phyloP scores from a whole-genome alignment of 768 basidiomycete species.

The Russula foetens region DNA sequence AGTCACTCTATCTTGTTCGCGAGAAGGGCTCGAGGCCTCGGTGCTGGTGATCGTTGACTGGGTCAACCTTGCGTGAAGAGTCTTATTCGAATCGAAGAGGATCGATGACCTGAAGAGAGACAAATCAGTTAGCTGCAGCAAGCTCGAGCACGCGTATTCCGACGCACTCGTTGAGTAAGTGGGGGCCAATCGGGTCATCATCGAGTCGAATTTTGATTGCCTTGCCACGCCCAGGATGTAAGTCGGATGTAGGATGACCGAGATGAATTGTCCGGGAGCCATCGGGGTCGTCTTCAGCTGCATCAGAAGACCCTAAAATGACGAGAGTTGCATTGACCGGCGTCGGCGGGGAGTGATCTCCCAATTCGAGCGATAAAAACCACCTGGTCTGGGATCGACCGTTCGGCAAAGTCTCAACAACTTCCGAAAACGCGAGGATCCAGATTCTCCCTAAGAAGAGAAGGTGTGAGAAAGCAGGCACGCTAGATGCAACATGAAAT shows the following conservation, averaged over 20 bases:
- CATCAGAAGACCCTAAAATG: background rate
- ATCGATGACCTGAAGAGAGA: conserved; percentile 21
- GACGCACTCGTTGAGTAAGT: conserved; percentile 46
- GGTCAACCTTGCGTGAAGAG: conserved; percentile 21
- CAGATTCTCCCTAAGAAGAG: conserved; percentile 45
- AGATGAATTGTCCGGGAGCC: background rate
- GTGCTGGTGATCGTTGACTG: conserved; percentile 6
- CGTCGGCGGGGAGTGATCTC: conserved; percentile 46
- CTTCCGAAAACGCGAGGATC: conserved; percentile 39
- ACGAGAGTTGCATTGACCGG: conserved; percentile 2
- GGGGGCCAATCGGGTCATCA: conserved; percentile 22
- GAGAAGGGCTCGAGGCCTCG: background rate
- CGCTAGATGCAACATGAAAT: background rate
- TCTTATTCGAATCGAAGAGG: conserved; percentile 21
- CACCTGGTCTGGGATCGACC: conserved; percentile 32
- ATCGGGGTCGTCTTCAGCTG: background rate
- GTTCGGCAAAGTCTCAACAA: background rate
- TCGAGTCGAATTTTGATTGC: conserved; percentile 2
- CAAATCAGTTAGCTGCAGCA: background rate
- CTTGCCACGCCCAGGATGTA: background rate
- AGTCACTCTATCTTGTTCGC: background rate
- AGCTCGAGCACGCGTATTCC: background rate
- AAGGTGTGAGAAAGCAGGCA: background rate
- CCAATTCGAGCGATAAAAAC: conserved; percentile 42
- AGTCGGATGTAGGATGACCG: background rate